phyloP scores from a whole-genome alignment of 1,284 basidiomycete species.

The Heterobasidion irregulare region DNA sequence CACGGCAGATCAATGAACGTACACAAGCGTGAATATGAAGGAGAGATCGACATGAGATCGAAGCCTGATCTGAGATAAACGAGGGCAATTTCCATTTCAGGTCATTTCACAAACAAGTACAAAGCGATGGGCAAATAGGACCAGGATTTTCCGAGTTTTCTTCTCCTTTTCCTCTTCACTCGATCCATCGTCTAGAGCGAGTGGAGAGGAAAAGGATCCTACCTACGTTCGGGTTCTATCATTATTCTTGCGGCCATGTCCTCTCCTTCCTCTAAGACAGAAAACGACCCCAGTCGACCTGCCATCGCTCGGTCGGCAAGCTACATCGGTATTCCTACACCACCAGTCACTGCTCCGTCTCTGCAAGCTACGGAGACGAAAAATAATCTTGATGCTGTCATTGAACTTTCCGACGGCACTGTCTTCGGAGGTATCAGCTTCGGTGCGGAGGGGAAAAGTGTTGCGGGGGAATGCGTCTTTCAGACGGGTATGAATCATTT shows the following conservation, averaged over 20 bases:
- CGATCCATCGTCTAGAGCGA: slow-evolving; percentile 19
- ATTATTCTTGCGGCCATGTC: slow-evolving; percentile 1
- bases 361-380: slow-evolving; percentile 13
- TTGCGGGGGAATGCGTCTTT: slow-evolving; percentile 98
- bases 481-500: slow-evolving; percentile 80
- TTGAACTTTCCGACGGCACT: slow-evolving; percentile 90
- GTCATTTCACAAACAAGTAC: slow-evolving; percentile 4
- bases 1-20: no score
- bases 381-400: slow-evolving; percentile 46
- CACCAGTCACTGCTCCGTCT: slow-evolving; percentile 44
- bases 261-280: slow-evolving; percentile 13
- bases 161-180: slow-evolving; percentile 39
- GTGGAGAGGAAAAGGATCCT: slow-evolving; percentile 52
- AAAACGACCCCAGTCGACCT: slow-evolving; percentile 28
- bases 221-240: neutral
- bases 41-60: neutral
- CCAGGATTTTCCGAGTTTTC: slow-evolving; percentile 13
- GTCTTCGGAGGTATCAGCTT: slow-evolving; percentile 89
- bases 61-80: neutral
- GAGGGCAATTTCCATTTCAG: neutral
- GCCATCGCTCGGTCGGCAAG: slow-evolving; percentile 39
- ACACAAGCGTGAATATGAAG: neutral
- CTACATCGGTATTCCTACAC: slow-evolving; percentile 33
- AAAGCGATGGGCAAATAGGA: slow-evolving; percentile 6
- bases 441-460: slow-evolving; percentile 85